phyloP scores from a whole-genome alignment of 2,329 filamentous ascomycete species.

The Penicillium rolfsii region DNA sequence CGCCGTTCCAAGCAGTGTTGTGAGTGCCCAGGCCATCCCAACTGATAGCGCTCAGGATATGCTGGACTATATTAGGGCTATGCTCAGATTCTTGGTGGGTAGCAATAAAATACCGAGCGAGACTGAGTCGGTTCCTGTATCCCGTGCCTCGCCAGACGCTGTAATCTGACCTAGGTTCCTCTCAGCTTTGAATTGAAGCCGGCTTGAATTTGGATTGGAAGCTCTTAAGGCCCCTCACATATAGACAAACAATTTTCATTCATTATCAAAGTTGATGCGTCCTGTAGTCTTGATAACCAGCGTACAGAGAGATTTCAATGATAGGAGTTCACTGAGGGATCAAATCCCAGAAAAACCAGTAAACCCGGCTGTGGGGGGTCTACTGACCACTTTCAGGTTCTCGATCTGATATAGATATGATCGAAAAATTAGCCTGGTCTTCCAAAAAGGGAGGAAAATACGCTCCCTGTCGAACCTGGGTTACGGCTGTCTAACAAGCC shows the following conservation, averaged over 20 bases:
- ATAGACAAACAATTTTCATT: neutral
- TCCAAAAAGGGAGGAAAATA: neutral
- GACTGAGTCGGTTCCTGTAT: neutral
- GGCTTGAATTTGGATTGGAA: neutral
- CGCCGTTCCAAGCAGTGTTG: slow-evolving; percentile 9
- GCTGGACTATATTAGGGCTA: slow-evolving; percentile 16
- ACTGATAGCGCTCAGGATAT: slow-evolving; percentile 21
- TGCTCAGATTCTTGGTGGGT: slow-evolving; percentile 25
- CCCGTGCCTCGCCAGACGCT: neutral
- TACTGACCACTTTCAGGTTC: slow-evolving; percentile 15
- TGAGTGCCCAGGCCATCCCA: slow-evolving; percentile 15
- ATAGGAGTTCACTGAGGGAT: neutral
- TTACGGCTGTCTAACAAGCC: slow-evolving; percentile 51
- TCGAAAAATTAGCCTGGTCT: neutral
- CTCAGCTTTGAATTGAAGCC: neutral
- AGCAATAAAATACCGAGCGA: slow-evolving; percentile 12
- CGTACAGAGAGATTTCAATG: neutral
- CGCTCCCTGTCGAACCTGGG: slow-evolving; percentile 20
- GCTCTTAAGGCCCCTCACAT: neutral
- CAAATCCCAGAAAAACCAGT: neutral
- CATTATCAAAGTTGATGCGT: neutral
- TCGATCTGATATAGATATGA: slow-evolving; percentile 18
- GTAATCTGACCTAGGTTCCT: neutral
- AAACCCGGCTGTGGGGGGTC: neutral
- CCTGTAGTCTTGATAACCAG: neutral